phyloP scores from a whole-genome alignment of 1,284 basidiomycete species.

The Coriolopsis trogii region DNA sequence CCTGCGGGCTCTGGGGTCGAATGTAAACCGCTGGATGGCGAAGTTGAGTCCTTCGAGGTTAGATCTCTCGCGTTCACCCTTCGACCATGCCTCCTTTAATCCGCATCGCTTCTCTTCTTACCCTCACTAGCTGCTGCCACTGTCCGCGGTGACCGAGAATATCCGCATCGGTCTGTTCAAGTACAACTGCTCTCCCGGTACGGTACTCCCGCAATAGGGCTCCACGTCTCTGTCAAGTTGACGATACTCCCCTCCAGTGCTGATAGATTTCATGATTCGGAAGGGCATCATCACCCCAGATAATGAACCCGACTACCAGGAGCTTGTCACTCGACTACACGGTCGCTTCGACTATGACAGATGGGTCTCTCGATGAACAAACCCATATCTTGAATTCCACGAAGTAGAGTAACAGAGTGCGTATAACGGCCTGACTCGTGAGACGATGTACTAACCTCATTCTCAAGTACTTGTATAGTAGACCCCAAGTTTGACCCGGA shows the following conservation, averaged over 20 bases:
- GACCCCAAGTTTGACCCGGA: too few relatives aligned
- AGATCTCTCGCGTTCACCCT: too few relatives aligned
- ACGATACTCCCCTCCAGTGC: conserved; percentile 46
- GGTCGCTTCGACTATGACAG: conserved; percentile 63
- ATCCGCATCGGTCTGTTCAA: conserved; percentile 80
- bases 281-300: conserved; percentile 79
- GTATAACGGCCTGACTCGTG: too few relatives aligned
- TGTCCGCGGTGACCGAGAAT: conserved; percentile 54
- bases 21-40: conserved; percentile 85
- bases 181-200: conserved; percentile 82
- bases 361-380: conserved; percentile 41
- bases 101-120: too few relatives aligned
- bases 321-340: conserved; percentile 75
- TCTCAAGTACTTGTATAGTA: too few relatives aligned
- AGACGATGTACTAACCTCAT: too few relatives aligned
- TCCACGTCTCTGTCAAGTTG: neutral
- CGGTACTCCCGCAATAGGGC: conserved; percentile 6
- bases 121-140: conserved; percentile 54
- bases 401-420: too few relatives aligned
- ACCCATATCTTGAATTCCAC: too few relatives aligned
- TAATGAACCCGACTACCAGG: conserved; percentile 74
- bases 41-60: conserved; percentile 91
- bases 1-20: conserved; percentile 55
- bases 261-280: conserved; percentile 85
- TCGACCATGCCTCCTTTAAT: too few relatives aligned